Evolutionary conservation across 306 rosid species (phyloP), one percentile per base, ranked within the genome.

Genomic region (Dryas drummondii): DNA sequence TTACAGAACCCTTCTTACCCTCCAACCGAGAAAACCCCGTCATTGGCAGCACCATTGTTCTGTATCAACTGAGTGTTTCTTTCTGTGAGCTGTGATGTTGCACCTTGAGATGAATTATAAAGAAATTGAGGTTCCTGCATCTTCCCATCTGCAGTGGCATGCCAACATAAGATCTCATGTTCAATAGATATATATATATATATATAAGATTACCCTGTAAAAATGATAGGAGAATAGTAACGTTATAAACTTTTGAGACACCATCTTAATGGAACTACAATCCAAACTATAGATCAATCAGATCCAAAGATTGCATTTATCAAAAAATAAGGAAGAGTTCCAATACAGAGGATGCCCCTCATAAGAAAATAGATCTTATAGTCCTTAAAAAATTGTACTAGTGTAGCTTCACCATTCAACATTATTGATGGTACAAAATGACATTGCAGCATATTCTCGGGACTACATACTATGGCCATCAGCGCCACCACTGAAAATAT

Each of bases 391-490:
- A 40, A 66, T 74, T 81, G 68, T 75, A 79, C 70, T 66, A 79
- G 51, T 53, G 74, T 80, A 74, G 84, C 81, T 88, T 78, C 82
- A 75, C 79, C 84, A 81, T 71, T 88, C 82, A 70, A 81, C 88
- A 88, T 82, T 80, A 81, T 63, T 83, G 78, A 70, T 56, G 79
- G 82, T 72, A 84, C 83, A 84, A 87, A 71, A 87, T 72, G 75
- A 84, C 81, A 84, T 78, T 86, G 85, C 85, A 84, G 75, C 73
- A 72, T 84, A 86, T 79, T 76, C 91, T 86, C 91, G 81, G 80
- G 77, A 83, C 96, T 83, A 94, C 93, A 87, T 91, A 94, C 98
- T 90, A 90, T 79, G 84, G 91, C 90, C 83, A 81, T 84, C 88
- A 72, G 93, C 86, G 81, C 86, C 97, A 74, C 97, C 97, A 60